phyloP scores from a whole-genome alignment of 768 basidiomycete species.

The Rhizopogon vesiculosus region DNA sequence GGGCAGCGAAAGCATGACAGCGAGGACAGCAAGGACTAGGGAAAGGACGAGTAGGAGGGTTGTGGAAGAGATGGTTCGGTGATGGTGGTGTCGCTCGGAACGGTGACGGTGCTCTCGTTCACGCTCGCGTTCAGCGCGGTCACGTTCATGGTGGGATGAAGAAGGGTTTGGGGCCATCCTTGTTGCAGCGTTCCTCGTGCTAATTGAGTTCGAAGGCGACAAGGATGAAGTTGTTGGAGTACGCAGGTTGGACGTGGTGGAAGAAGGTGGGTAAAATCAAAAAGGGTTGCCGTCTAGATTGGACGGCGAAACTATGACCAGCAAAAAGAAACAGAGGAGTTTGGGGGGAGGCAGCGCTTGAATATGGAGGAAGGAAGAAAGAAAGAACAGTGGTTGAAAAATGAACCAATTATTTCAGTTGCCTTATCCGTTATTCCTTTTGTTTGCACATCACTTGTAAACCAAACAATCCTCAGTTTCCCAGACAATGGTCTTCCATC shows the following conservation, averaged over 20 bases:
- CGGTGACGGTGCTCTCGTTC: slow-evolving; percentile 45
- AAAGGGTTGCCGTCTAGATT: neutral
- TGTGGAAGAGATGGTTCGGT: slow-evolving; percentile 85
- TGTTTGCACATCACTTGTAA: slow-evolving; percentile 18
- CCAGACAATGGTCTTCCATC: neutral
- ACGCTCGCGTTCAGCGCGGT: slow-evolving; percentile 44
- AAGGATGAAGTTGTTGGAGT: slow-evolving; percentile 60
- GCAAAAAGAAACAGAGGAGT: slow-evolving; percentile 10
- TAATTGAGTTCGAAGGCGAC: slow-evolving; percentile 63
- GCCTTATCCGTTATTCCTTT: slow-evolving; percentile 14
- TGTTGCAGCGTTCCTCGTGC: slow-evolving; percentile 43
- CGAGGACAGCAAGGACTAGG: slow-evolving; percentile 81
- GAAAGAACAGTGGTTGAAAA: slow-evolving; percentile 20
- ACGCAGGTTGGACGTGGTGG: slow-evolving; percentile 66
- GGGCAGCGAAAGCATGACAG: slow-evolving; percentile 86
- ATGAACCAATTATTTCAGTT: slow-evolving; percentile 23
- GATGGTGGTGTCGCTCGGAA: slow-evolving; percentile 69
- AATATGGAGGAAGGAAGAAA: neutral
- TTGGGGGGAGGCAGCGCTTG: slow-evolving; percentile 12
- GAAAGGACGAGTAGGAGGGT: slow-evolving; percentile 85
- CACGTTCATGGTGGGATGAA: slow-evolving; percentile 70
- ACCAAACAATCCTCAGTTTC: slow-evolving; percentile 22
- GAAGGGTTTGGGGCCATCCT: slow-evolving; percentile 80
- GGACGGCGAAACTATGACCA: neutral
- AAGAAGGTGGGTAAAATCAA: slow-evolving; percentile 23